Conservation (phyloP, 352 stramenopile genomes). For the Plasmopara viticola region DNA sequence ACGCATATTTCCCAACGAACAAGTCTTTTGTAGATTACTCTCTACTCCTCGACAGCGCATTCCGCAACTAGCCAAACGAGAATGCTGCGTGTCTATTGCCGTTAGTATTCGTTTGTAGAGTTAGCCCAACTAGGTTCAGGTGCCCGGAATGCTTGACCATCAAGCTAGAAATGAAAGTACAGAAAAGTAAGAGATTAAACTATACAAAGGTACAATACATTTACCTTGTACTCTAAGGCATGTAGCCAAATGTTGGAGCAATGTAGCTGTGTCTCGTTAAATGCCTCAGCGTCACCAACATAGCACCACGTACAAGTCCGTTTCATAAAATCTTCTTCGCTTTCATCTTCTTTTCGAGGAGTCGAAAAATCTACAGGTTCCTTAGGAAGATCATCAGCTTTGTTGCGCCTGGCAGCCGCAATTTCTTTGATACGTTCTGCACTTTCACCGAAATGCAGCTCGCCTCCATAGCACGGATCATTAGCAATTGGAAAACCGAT, state of each 20-base stretch:
- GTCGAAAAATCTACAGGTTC: slow-evolving; percentile 50
- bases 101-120: slow-evolving; percentile 36
- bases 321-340: slow-evolving; percentile 64
- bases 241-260: slow-evolving; percentile 85
- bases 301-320: slow-evolving; percentile 77
- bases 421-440: slow-evolving; percentile 40
- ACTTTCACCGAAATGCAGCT: slow-evolving; percentile 87
- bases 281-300: slow-evolving; percentile 53
- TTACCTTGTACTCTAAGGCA: slow-evolving; percentile 83
- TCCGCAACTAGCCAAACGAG: slow-evolving; percentile 23
- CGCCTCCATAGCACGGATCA: slow-evolving; percentile 95
- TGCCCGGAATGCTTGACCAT: slow-evolving; percentile 52
- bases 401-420: slow-evolving; percentile 30
- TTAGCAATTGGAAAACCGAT: slow-evolving; percentile 94
- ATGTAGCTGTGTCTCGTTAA: slow-evolving; percentile 81
- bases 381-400: slow-evolving; percentile 28
- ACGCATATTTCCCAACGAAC: slow-evolving; percentile 69
- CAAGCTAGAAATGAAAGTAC: slow-evolving; percentile 39
- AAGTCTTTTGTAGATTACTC: slow-evolving; percentile 65
- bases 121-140: slow-evolving; percentile 58
- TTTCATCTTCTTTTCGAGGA: slow-evolving; percentile 49
- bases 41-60: slow-evolving; percentile 57
- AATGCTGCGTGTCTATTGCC: not conserved
- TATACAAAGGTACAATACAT: slow-evolving; percentile 4
- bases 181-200: slow-evolving; percentile 10